Evolutionary conservation across 1,139 yeast species (phyloP), one percentile per base, ranked within the genome.

Genomic region (Pneumocystis wakefieldiae): DNA sequence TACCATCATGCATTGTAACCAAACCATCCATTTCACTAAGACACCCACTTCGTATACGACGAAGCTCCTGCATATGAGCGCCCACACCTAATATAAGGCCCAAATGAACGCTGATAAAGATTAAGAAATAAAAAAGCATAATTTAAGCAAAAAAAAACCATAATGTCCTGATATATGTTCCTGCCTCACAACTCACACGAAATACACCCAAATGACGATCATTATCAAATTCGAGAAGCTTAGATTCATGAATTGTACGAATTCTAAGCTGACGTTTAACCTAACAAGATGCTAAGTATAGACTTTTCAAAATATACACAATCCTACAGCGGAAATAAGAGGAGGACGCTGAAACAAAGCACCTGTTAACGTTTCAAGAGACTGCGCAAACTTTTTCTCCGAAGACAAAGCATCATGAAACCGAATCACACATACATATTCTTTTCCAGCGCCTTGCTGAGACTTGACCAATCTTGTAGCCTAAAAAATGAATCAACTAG

Each of bases 111-210:
- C 98, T 48, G 14, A 12, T 8, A 24, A 24, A 48, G 2, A 24
- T 48, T 48, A 48, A 48, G 2, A 48, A 1, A 24, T 24, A 19
- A 37, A 3, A 24, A 10, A 7, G 2, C 10, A 48, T 8, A 15
- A 15, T 41, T 17, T 17, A 1, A 41, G 19, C n/a, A 41, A 1
- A 41, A 41, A 41, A 19, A 48, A 24, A 48, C 55, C 55, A 92
- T 72, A 92, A 80, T 64, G 98, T 92, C 83, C 98, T 87, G 96
- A 92, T 92, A 79, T 92, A 92, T 68, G 98, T 92, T 77, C 98
- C 98, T 67, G 98, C 98, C 81, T 92, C 98, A 83, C 98, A 92
- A 60, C 95, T 87, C 66, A 97, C 97, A 98, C 98, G 92, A 81
- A 92, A 92, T 55, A 92, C 97, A 78, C 96, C 96, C 69, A 92